Evolutionary conservation across 345 rosid species (phyloP).

Genomic region (Salix caprea): DNA sequence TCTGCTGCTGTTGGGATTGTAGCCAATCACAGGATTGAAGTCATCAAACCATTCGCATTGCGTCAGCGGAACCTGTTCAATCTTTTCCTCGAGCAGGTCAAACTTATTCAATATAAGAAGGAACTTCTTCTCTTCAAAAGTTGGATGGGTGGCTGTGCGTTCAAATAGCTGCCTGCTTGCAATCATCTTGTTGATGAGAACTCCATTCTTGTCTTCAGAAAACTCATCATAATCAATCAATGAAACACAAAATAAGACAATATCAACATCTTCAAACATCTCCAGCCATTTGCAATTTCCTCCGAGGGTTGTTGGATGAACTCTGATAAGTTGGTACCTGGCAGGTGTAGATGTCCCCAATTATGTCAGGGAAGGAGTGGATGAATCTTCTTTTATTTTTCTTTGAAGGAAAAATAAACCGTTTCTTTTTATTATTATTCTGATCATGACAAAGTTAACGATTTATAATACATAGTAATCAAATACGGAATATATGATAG

Average conservation of each 20-base stretch:
- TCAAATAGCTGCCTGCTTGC: slow-evolving; percentile 67
- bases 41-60: slow-evolving; percentile 80
- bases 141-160: slow-evolving; percentile 49
- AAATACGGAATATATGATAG: neutral
- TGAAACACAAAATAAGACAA: slow-evolving; percentile 68
- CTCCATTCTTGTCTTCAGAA: slow-evolving; percentile 46
- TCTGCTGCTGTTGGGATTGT: slow-evolving; percentile 24
- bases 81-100: slow-evolving; percentile 72
- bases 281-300: slow-evolving; percentile 73
- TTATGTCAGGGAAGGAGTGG: neutral
- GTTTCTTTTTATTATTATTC: neutral
- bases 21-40: slow-evolving; percentile 59
- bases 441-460: neutral
- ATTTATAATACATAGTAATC: neutral
- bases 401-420: neutral
- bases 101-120: slow-evolving; percentile 77
- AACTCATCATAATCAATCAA: slow-evolving; percentile 57
- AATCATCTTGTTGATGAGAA: slow-evolving; percentile 68
- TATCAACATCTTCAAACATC: slow-evolving; percentile 78
- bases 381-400: neutral
- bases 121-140: slow-evolving; percentile 58
- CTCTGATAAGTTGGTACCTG: slow-evolving; percentile 85
- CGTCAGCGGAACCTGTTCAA: slow-evolving; percentile 49
- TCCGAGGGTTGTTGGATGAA: slow-evolving; percentile 63
- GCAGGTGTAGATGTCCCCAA: slow-evolving; percentile 1